phyloP scores from a whole-genome alignment of 2,329 filamentous ascomycete species.

The Orbilia oligospora region DNA sequence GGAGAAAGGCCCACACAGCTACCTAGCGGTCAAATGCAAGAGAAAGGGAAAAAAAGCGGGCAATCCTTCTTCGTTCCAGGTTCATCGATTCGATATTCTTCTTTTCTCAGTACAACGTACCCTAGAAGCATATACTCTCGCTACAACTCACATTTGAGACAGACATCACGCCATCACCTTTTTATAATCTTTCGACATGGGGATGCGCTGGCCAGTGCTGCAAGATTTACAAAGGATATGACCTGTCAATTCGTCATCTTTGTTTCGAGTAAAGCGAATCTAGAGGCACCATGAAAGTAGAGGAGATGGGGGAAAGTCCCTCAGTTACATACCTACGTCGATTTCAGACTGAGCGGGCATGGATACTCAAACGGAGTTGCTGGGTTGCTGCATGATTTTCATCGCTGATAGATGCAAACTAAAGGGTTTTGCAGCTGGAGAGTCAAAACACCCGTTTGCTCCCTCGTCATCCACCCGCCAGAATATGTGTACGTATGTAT shows the following conservation, averaged over 20 bases:
- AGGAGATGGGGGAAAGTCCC: slow-evolving; percentile 51
- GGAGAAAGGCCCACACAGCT: slow-evolving; percentile 32
- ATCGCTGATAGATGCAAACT: slow-evolving; percentile 49
- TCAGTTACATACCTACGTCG: slow-evolving; percentile 40
- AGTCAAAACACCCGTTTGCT: slow-evolving; percentile 38
- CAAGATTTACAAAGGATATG: slow-evolving; percentile 30
- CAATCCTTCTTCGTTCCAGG: slow-evolving; percentile 28
- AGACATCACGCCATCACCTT: slow-evolving; percentile 58
- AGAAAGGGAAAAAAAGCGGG: slow-evolving; percentile 19
- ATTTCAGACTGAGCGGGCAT: slow-evolving; percentile 37
- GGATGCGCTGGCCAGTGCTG: slow-evolving; percentile 53
- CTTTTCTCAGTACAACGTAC: slow-evolving; percentile 10
- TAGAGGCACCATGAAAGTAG: slow-evolving; percentile 8
- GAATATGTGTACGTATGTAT: too few species aligned
- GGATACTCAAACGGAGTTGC: slow-evolving; percentile 48
- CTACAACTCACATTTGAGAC: slow-evolving; percentile 47
- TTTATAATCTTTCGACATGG: slow-evolving; percentile 52
- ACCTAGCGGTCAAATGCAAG: slow-evolving; percentile 33
- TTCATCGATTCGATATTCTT: slow-evolving; percentile 40
- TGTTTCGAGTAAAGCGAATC: slow-evolving; percentile 22
- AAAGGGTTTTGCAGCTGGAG: slow-evolving; percentile 56
- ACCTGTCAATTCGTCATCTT: slow-evolving; percentile 29
- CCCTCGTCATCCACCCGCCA: background rate
- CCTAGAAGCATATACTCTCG: slow-evolving; percentile 30
- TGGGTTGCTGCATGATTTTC: slow-evolving; percentile 57